Conservation (phyloP, 1,284 basidiomycete species). For the Rhodotorula sp. region DNA sequence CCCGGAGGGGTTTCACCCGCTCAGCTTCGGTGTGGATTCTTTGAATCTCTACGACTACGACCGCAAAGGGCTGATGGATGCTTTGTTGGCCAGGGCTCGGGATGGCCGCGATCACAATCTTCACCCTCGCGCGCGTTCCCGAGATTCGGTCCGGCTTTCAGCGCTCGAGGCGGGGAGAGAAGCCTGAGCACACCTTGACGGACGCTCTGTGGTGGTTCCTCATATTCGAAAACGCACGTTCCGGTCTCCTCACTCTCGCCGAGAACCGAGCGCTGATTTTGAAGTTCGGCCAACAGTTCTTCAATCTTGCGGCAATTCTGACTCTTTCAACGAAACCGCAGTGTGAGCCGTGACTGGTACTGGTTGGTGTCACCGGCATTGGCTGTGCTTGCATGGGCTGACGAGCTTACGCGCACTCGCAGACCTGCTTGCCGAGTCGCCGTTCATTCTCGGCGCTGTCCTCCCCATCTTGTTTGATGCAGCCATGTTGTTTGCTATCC, state of each 20-base stretch:
- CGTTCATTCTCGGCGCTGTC: constrained; percentile 4
- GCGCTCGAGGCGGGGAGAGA: not conserved
- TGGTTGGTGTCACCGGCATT: not conserved
- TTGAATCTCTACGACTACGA: too few species aligned
- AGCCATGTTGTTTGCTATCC: not conserved
- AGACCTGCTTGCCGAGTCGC: not conserved
- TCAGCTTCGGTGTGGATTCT: not conserved
- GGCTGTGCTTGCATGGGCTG: too few species aligned
- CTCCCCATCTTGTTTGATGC: constrained; percentile 9
- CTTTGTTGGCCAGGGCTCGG: not conserved
- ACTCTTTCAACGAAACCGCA: not conserved
- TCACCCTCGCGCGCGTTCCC: constrained; percentile 7
- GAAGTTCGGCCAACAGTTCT: not conserved
- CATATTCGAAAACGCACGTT: not conserved
- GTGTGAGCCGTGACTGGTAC: not conserved
- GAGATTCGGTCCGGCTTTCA: not conserved
- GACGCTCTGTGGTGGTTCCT: not conserved
- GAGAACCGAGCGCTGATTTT: not conserved
- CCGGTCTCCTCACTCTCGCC: not conserved
- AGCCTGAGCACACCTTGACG: not conserved
- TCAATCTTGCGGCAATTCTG: constrained; percentile 15
- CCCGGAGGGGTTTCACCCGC: not conserved
- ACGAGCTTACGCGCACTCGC: not conserved
- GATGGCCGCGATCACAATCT: not conserved
- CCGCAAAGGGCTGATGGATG: not conserved